Base-by-base conservation (phyloP, 2,329 filamentous ascomycete species). In the Xylaria sp. region DNA sequence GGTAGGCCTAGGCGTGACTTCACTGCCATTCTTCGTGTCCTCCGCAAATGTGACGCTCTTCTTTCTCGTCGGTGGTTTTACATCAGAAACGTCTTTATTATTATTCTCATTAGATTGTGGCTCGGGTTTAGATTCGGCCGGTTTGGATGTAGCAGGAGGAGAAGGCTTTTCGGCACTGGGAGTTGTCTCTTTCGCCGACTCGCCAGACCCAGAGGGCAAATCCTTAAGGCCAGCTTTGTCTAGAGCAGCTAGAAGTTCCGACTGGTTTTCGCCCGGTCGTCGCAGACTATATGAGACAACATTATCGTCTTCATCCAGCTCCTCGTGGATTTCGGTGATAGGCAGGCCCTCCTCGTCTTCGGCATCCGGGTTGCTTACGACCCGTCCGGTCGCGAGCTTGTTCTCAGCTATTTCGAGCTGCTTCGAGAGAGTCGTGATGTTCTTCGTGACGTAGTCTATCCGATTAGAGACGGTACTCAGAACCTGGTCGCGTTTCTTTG, bases 281-380 rank as follows among this genome's bases (percentile, higher is more conserved):
- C 85, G 83, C 35, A 88, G 76, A 58, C 78, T 83, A 66, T 82
- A 85, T 0, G 84, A 89, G 54, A 96, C 74, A 3, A 97, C 83
- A 69, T 96, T 94, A 58, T 87, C 94, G 9, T 96, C 84, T 7
- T 97, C 92, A 70, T 97, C 94, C 23, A 97, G 79, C 76, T 96
- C 86, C 74, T 99, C 94, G 57, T 91, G 80, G 65, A 99, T 97
- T 68, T 97, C 94, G 37, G 89, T 92, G 60, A 97, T 83, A 0
- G 92, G 90, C 55, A 92, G 78, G 1, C 86, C 87, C 10, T 86
- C 85, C 61, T 89, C 88, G 61, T 89, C 85, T 55, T 78, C 79
- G 50, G 81, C 78, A 57, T 86, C 84, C 0, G 86, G 82, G 23
- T 86, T 80, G 58, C 80, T 82, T 49, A 84, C 74, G 2, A 85